Conservation (phyloP, 139 green algal species). For the Tetradesmus obliquus region DNA sequence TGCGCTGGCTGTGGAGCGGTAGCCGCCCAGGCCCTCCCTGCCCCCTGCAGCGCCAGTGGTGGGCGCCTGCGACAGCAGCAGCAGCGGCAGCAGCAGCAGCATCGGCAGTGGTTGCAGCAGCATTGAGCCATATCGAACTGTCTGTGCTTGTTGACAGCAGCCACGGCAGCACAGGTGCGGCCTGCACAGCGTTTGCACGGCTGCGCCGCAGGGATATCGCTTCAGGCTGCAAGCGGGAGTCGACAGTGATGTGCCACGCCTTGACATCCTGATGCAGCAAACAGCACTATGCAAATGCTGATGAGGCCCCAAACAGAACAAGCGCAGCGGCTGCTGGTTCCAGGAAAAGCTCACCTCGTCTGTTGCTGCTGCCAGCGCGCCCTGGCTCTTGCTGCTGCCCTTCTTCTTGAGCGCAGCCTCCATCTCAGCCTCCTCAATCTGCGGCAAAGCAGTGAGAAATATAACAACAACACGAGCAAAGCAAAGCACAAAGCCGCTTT, state of each 20-base stretch:
- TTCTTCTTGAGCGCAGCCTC: slow-evolving; percentile 27
- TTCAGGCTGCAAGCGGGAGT: too few species aligned
- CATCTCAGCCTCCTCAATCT: slow-evolving; percentile 44
- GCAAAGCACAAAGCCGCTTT: too few species aligned
- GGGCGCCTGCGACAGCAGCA: background rate
- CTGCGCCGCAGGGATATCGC: too few species aligned
- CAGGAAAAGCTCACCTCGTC: slow-evolving; percentile 2
- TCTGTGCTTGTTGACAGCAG: too few species aligned
- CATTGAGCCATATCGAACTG: too few species aligned
- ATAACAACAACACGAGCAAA: too few species aligned
- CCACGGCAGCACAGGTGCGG: too few species aligned
- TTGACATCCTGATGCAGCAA: background rate
- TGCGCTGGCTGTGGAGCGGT: slow-evolving; percentile 8
- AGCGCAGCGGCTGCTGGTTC: background rate
- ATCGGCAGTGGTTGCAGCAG: background rate
- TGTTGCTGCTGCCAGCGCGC: background rate
- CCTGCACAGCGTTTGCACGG: too few species aligned
- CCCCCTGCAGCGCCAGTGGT: background rate
- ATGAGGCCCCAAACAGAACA: background rate
- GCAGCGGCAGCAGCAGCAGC: background rate
- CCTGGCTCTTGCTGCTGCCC: background rate
- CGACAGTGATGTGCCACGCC: too few species aligned
- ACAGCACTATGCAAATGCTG: background rate
- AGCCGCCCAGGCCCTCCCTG: background rate
- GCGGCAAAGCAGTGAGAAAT: background rate